Evolutionary conservation across 306 rosid species (phyloP).

Genomic region (Comarum palustre): DNA sequence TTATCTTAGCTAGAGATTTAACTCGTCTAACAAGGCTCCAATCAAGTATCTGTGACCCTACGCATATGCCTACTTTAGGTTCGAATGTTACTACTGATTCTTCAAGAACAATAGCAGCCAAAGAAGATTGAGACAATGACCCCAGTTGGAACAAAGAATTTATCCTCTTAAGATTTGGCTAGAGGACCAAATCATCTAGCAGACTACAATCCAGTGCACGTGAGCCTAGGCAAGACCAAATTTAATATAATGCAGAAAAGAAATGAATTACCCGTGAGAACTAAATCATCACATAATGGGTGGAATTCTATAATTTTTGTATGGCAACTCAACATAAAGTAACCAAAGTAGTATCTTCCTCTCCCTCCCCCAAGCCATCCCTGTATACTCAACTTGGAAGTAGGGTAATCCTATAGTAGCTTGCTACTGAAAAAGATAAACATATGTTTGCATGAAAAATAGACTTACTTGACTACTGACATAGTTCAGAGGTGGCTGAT

Average conservation of each 20-base stretch:
- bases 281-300: background rate
- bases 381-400: too few species aligned
- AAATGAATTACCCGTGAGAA: background rate
- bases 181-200: background rate
- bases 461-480: constrained; percentile 59
- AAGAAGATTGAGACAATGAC: background rate
- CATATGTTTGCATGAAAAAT: constrained; percentile 9
- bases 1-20: background rate
- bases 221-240: background rate
- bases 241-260: background rate
- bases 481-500: constrained; percentile 62
- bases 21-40: background rate
- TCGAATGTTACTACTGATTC: background rate
- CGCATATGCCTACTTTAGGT: background rate
- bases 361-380: background rate
- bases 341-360: background rate
- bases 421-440: background rate
- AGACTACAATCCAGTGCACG: background rate
- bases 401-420: background rate
- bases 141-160: background rate
- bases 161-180: background rate
- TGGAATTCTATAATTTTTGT: background rate
- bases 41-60: background rate
- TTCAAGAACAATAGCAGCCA: background rate
- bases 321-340: background rate